Evolutionary conservation across 2,329 filamentous ascomycete genomes (phyloP).

Genomic region (Tympanopsis confertula): DNA sequence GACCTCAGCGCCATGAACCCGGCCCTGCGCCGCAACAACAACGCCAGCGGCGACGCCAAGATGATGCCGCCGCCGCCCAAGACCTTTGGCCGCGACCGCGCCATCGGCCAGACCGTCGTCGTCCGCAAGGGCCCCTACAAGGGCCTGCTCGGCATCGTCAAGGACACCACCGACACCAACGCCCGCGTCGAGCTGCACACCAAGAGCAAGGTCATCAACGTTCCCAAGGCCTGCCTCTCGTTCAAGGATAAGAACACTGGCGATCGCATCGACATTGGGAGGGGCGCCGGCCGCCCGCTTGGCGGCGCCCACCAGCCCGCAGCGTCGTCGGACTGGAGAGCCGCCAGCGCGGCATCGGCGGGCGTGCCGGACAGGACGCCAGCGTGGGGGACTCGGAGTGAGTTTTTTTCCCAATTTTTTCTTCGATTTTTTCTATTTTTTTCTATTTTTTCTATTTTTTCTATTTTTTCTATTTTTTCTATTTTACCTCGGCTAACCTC

Average conservation of each 20-base stretch:
- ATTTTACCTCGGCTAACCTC: conserved; percentile 11
- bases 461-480: too few species aligned
- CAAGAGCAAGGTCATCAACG: conserved; percentile 84
- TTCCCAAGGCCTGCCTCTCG: conserved; percentile 69
- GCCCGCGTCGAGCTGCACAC: conserved; percentile 89
- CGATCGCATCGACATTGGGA: conserved; percentile 61
- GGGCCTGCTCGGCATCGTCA: conserved; percentile 86
- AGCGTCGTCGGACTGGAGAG: conserved; percentile 28
- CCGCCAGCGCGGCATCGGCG: conserved; percentile 56
- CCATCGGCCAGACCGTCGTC: conserved; percentile 84
- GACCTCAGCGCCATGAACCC: conserved; percentile 90
- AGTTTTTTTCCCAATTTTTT: conserved; percentile 21
- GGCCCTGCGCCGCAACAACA: conserved; percentile 62
- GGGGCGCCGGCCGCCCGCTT: conserved; percentile 25
- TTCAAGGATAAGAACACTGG: conserved; percentile 80
- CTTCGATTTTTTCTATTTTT: too few species aligned
- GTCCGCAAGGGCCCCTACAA: conserved; percentile 84
- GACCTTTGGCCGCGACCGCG: conserved; percentile 66
- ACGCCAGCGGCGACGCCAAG: conserved; percentile 33
- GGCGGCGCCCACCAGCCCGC: conserved; percentile 31
- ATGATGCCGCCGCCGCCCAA: conserved; percentile 58
- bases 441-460: too few species aligned
- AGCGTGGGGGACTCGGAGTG: conserved; percentile 63
- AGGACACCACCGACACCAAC: conserved; percentile 77
- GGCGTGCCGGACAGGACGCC: conserved; percentile 59